Conservation (phyloP, 208 protist genomes). For the Trypanosoma avium region DNA sequence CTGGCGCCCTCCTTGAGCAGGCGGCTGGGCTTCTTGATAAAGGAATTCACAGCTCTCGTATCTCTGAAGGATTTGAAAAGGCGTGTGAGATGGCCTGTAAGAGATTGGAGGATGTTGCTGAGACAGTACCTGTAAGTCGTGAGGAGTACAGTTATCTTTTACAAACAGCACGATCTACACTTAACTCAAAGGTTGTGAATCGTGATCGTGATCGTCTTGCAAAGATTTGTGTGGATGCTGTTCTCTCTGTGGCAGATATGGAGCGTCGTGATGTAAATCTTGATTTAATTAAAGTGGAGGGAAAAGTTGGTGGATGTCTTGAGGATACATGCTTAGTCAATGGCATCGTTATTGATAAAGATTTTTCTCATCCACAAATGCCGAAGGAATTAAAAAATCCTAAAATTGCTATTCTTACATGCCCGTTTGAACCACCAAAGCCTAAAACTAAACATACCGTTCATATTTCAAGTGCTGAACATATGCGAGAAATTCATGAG, state of each 20-base stretch:
- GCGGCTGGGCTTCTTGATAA: constrained; percentile 95
- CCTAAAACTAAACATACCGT: constrained; percentile 99
- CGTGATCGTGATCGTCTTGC: constrained; percentile 96
- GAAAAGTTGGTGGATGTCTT: constrained; percentile 96
- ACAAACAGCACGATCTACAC: constrained; percentile 97
- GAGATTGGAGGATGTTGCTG: constrained; percentile 92
- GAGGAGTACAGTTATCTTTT: constrained; percentile 93
- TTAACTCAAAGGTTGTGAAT: constrained; percentile 99
- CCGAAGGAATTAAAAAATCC: constrained; percentile 94
- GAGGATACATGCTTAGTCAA: constrained; percentile 98
- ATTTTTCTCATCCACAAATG: constrained; percentile 98
- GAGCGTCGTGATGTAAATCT: constrained; percentile 99
- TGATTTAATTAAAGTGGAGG: constrained; percentile 99
- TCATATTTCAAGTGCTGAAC: constrained; percentile 94
- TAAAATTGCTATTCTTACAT: constrained; percentile 99
- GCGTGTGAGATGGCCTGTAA: constrained; percentile 95
- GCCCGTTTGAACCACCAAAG: constrained; percentile 99
- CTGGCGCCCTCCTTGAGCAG: constrained; percentile 98
- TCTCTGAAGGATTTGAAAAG: constrained; percentile 98
- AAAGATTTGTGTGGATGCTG: constrained; percentile 98
- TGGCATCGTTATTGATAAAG: constrained; percentile 99
- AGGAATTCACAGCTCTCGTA: constrained; percentile 98
- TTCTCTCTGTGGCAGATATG: constrained; percentile 98
- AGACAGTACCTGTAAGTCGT: constrained; percentile 68
- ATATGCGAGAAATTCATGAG: constrained; percentile 95